These are phyloP conservation scores for Penicillium sp. DNA, from an alignment of 2,329 filamentous ascomycete genomes.

Conservation along the genomic window DNA sequence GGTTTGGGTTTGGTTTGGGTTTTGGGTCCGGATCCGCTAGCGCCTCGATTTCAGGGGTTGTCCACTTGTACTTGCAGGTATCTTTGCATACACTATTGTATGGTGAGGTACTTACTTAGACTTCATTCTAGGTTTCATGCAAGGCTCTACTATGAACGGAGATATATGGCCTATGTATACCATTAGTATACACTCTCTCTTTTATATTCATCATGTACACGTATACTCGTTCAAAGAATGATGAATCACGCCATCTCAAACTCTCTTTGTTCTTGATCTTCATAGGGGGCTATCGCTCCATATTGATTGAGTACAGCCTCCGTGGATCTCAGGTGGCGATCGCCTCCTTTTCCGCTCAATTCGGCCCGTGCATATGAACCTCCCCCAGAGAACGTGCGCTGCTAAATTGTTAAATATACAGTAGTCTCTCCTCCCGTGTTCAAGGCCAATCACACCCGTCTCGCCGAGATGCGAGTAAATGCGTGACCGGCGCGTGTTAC, in stretches of 20 bases:
- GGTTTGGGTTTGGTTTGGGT: slow-evolving; percentile 4
- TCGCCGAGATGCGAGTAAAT: slow-evolving; percentile 13
- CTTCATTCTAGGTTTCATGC: background rate
- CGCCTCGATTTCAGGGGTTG: slow-evolving; percentile 13
- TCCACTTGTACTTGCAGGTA: slow-evolving; percentile 2
- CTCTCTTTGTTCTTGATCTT: background rate
- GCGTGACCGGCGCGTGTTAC: slow-evolving; percentile 12
- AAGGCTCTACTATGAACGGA: background rate
- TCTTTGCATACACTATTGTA: background rate
- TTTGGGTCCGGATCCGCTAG: slow-evolving; percentile 1
- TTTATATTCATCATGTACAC: background rate
- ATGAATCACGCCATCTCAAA: background rate
- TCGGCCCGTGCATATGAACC: slow-evolving; percentile 2
- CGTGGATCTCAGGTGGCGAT: background rate
- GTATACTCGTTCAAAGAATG: background rate
- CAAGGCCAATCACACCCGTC: slow-evolving; percentile 10
- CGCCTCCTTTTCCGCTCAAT: slow-evolving; percentile 1
- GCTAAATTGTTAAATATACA: slow-evolving; percentile 6
- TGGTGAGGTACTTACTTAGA: background rate
- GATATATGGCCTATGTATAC: background rate
- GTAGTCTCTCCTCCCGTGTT: background rate
- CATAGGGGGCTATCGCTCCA: background rate
- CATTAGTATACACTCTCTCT: background rate
- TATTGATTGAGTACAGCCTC: background rate
- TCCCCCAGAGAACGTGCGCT: slow-evolving; percentile 5